phyloP scores from a whole-genome alignment of 2,329 filamentous ascomycete species.

The Colletotrichum spaethianum region DNA sequence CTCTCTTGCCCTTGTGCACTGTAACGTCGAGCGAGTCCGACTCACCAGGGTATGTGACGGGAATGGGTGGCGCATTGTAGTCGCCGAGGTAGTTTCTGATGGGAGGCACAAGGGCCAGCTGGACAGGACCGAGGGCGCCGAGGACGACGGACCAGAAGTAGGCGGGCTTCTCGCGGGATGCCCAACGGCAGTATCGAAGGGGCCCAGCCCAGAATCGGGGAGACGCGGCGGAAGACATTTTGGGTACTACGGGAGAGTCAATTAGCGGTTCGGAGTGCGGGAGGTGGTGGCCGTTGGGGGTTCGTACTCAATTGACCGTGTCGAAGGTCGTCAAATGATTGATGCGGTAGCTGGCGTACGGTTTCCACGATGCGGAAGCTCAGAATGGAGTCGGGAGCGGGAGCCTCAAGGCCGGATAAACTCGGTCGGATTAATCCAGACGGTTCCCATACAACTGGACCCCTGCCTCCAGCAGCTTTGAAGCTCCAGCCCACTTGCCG shows the following conservation, averaged over 20 bases:
- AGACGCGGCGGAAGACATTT: slow-evolving; percentile 73
- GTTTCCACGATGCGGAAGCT: slow-evolving; percentile 34
- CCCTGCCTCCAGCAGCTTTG: neutral
- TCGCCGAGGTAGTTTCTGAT: slow-evolving; percentile 82
- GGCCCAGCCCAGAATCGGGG: slow-evolving; percentile 89
- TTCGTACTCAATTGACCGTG: slow-evolving; percentile 55
- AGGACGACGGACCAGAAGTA: slow-evolving; percentile 90
- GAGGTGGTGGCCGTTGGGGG: neutral
- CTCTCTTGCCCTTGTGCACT: neutral
- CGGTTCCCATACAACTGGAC: too few species aligned
- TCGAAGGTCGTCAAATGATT: slow-evolving; percentile 40
- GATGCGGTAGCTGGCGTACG: slow-evolving; percentile 2
- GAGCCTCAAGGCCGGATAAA: slow-evolving; percentile 26
- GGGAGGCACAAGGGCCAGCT: slow-evolving; percentile 80
- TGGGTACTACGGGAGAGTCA: neutral
- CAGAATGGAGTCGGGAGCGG: slow-evolving; percentile 23
- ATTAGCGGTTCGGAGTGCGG: neutral
- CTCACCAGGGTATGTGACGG: slow-evolving; percentile 94
- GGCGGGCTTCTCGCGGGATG: slow-evolving; percentile 88
- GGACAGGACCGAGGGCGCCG: slow-evolving; percentile 79
- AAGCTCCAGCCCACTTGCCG: slow-evolving; percentile 15
- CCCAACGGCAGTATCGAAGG: slow-evolving; percentile 89
- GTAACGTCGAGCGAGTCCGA: slow-evolving; percentile 44
- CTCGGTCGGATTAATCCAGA: slow-evolving; percentile 7
- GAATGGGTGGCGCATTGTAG: slow-evolving; percentile 78